A percentile compares a stretch with the other conserved stretches of the same genome.
Evolutionary conservation across 2,329 filamentous ascomycete species (phyloP).

Genomic region (Colletotrichum nymphaeae): DNA sequence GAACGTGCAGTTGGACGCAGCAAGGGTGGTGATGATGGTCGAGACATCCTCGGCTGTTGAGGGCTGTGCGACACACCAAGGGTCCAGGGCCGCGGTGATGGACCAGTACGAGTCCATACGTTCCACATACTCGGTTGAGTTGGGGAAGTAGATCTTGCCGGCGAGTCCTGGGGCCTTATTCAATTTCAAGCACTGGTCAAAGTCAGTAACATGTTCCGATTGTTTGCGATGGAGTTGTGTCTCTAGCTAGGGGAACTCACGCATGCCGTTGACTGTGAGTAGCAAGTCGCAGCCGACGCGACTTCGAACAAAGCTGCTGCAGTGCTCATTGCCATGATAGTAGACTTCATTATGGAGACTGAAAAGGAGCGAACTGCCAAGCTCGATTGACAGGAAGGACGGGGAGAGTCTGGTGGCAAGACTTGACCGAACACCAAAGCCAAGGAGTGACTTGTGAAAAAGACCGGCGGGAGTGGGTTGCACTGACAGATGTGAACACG

Average conservation of each 20-base stretch:
- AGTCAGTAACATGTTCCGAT: neutral
- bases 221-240: neutral
- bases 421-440: neutral
- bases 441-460: neutral
- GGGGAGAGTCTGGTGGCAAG: too few relatives aligned
- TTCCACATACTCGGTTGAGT: constrained; percentile 41
- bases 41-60: constrained; percentile 49
- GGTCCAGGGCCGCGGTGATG: constrained; percentile 46
- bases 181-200: constrained; percentile 43
- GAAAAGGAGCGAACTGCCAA: neutral
- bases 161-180: constrained; percentile 38
- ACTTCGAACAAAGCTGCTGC: neutral
- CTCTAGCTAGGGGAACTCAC: neutral
- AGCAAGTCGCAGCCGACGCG: neutral
- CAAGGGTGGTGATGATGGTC: constrained; percentile 46
- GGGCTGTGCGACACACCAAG: constrained; percentile 51
- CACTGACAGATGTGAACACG: neutral
- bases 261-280: neutral
- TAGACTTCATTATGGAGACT: neutral
- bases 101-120: constrained; percentile 51
- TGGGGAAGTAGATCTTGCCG: constrained; percentile 44
- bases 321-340: neutral
- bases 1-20: constrained; percentile 46
- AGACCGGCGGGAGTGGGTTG: neutral
- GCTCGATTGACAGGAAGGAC: neutral